Conservation (phyloP, 2,329 filamentous ascomycete genomes). For the Ophiobolus disseminans region DNA sequence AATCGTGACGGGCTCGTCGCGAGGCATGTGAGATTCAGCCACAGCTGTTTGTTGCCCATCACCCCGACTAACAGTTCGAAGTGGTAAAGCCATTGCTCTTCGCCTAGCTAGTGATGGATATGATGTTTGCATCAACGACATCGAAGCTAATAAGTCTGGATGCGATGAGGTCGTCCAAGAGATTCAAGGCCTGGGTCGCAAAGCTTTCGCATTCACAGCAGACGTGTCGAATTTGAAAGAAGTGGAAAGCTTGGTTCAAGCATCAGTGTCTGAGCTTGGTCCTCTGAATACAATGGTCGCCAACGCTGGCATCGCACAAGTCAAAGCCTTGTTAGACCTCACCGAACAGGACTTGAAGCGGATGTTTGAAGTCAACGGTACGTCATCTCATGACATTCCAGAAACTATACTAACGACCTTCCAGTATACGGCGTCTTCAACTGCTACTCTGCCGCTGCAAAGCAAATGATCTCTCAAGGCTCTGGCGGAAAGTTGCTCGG, state of each 20-base stretch:
- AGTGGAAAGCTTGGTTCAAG: constrained; percentile 61
- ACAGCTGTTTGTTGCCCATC: neutral
- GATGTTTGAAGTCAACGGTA: constrained; percentile 68
- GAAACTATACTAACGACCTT: neutral
- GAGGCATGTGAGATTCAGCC: constrained; percentile 42
- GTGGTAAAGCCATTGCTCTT: constrained; percentile 68
- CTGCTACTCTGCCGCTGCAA: constrained; percentile 68
- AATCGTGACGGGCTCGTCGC: constrained; percentile 49
- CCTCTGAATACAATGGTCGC: constrained; percentile 63
- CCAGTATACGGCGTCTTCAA: constrained; percentile 68
- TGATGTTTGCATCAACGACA: constrained; percentile 70
- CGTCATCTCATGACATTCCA: neutral
- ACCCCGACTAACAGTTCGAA: constrained; percentile 33
- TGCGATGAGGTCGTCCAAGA: constrained; percentile 62
- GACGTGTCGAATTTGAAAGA: constrained; percentile 66
- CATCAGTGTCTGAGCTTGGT: constrained; percentile 61
- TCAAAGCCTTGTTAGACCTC: constrained; percentile 63
- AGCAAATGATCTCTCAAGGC: constrained; percentile 69
- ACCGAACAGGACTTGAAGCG: constrained; percentile 63
- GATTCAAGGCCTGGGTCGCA: constrained; percentile 60
- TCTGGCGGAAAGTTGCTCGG: constrained; percentile 59
- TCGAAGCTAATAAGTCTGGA: constrained; percentile 59
- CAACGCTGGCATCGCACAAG: constrained; percentile 68
- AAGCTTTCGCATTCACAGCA: constrained; percentile 62
- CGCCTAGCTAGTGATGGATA: constrained; percentile 71